Evolutionary conservation across 495 filamentous ascomycete genomes (phyloP), one percentile per base, ranked within the genome.

Genomic region (Clavariopsis aquatica): DNA sequence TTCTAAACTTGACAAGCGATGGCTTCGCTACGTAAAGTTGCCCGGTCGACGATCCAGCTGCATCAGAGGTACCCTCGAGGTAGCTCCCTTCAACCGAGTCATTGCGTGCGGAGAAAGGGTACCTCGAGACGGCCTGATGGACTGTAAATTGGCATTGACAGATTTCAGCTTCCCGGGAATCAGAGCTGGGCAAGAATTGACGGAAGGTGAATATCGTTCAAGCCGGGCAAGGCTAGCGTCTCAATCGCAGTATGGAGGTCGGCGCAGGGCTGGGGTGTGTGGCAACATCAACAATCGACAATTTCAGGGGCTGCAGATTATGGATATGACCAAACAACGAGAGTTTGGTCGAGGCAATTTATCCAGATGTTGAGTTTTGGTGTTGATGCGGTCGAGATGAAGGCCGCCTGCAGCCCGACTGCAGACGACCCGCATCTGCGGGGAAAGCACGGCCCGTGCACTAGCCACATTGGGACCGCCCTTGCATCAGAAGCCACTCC

Each of bases 321-420:
- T 38, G 43, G 53, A 51, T 7, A 49, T 49, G 41, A 57, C 41
- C n/a, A 57, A 51, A 61, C 64, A 34, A 15, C 1, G 23, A 49
- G 52, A 60, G 51, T 57, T 36, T 60, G 57, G 57, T 61, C 28
- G 56, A 36, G 13, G 24, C 26, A 29, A 56, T 66, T 66, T 66
- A 66, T 47, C 64, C 64, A 66, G 56, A 66, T 47, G 49, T 7
- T 29, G 27, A 20, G 31, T 53, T 23, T 43, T 23, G 19, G 17
- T 31, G 56, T 65, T 59, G 55, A 65, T 65, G 62, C 62, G 45
- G 47, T 49, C 31, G 47, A 53, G 61, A 57, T 57, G 52, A 55
- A 57, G 61, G 51, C 41, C 29, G 22, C 36, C 61, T 46, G 49
- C 49, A 49, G 23, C 13, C 20, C 17, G n/a, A n/a, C n/a, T n/a